phyloP scores from a whole-genome alignment of 2,329 filamentous ascomycete species.

The Fusarium devonianum region DNA sequence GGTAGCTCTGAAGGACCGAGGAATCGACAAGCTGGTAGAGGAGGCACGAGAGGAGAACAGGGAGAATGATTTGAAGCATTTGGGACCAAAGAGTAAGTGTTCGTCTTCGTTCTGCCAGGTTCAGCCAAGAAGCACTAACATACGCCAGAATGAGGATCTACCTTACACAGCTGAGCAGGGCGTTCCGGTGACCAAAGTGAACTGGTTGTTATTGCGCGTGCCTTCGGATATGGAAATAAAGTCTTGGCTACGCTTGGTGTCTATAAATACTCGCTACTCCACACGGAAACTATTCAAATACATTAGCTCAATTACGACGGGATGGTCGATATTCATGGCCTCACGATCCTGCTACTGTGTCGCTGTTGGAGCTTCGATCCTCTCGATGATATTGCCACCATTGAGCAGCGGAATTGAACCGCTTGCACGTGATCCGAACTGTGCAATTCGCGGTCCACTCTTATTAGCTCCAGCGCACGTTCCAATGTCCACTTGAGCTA shows the following conservation, averaged over 20 bases:
- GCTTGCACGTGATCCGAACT: conserved; percentile 28
- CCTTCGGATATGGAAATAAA: not conserved
- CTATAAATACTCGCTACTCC: conserved; percentile 6
- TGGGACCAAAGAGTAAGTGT: conserved; percentile 52
- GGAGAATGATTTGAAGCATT: conserved; percentile 75
- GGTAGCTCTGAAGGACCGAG: conserved; percentile 80
- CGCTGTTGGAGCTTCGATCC: no score
- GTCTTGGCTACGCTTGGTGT: not conserved
- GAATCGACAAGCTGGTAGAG: conserved; percentile 91
- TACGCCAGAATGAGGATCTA: conserved; percentile 17
- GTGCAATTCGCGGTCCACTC: conserved; percentile 24
- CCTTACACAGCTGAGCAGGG: conserved; percentile 5
- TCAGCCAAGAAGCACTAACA: conserved; percentile 2
- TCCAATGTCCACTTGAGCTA: conserved; percentile 26
- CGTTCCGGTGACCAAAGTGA: conserved; percentile 11
- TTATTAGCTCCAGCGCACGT: conserved; percentile 18
- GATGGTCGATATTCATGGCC: no score
- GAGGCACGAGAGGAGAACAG: conserved; percentile 89
- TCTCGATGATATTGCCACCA: no score
- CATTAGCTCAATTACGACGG: no score
- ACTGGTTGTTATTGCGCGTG: conserved; percentile 1
- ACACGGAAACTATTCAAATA: not conserved
- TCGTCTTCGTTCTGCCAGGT: fast-evolving
- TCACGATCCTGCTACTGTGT: no score
- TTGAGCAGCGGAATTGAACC: conserved; percentile 16